Conservation (phyloP, 108 stramenopile species). For the Nitzschia sp. region DNA sequence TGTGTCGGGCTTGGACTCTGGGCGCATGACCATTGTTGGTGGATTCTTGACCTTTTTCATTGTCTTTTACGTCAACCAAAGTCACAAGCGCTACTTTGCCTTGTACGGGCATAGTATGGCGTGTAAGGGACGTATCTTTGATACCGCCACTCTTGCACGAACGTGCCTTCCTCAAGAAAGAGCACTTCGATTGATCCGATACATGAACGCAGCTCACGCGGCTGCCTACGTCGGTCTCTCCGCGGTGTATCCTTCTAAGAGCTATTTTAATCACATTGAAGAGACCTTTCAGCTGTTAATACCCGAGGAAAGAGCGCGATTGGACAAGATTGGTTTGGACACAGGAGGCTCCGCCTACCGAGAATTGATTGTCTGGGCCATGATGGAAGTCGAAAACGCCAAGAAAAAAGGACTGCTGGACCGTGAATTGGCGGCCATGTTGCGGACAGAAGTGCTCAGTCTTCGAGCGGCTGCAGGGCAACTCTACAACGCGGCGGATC, state of each 20-base stretch:
- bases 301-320: slow-evolving; percentile 25
- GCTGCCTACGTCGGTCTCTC: slow-evolving; percentile 50
- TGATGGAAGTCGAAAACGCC: slow-evolving; percentile 17
- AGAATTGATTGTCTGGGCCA: slow-evolving; percentile 33
- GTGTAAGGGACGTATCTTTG: slow-evolving; percentile 47
- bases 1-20: slow-evolving; percentile 5
- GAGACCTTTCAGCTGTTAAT: slow-evolving; percentile 29
- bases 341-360: slow-evolving; percentile 13
- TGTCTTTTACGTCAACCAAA: slow-evolving; percentile 53
- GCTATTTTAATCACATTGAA: slow-evolving; percentile 45
- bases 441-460: slow-evolving; percentile 27
- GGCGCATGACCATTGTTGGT: slow-evolving; percentile 33
- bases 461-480: slow-evolving; percentile 18
- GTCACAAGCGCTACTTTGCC: slow-evolving; percentile 36
- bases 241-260: slow-evolving; percentile 16
- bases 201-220: slow-evolving; percentile 56
- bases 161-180: slow-evolving; percentile 33
- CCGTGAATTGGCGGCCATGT: slow-evolving; percentile 5
- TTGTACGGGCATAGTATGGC: slow-evolving; percentile 41
- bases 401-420: slow-evolving; percentile 16
- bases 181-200: slow-evolving; percentile 38
- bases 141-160: slow-evolving; percentile 36
- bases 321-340: slow-evolving; percentile 37
- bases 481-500: slow-evolving; percentile 41
- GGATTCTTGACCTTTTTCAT: slow-evolving; percentile 57